Evolutionary conservation across 257 asterid genomes (phyloP), one percentile per base, ranked within the genome.

Genomic region (Misopates orontium): DNA sequence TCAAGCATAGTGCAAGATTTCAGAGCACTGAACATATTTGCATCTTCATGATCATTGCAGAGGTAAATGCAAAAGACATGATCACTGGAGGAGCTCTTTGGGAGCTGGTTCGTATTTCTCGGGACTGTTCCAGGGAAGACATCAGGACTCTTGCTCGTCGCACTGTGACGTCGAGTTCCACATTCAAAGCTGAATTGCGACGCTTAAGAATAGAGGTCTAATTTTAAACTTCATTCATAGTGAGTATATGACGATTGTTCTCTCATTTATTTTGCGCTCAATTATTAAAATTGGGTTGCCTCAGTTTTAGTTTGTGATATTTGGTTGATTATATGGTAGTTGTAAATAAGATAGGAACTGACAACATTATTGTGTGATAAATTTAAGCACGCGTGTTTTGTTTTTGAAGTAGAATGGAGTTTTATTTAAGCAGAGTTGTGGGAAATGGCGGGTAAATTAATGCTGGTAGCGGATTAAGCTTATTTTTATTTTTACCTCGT

Each of bases 61-160:
- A 94, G 85, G 73, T 79, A 42, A 94, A 94, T 70, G 96, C 96
- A 8, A 88, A 77, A 68, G 99, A 94, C 71, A 81, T 94, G 89
- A 88, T 94, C 39, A 76, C 80, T 47, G 98, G 98, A 68, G 99
- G 99, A 53, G 96, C 98, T 51, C 96, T 94, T 14, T 90, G 98
- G 99, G 98, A 94, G 93, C 92, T 94, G 17, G 91, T 88, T 53
- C 96, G 99, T 62, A 90, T 94, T 69, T 88, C 98, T 12, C 96
- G 99, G 4, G 99, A 94, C 77, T 94, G 98, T 75, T 82, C 98
- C 39, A 87, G 99, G 48, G 99, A 94, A 42, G 99, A 94, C 79
- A 94, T 94, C 59, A 85, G 81, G 78, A 58, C 93, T 64, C 99
- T 90, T 64, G 99, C 99, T 50, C 93, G 95, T 72, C 86, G 88